These are phyloP conservation scores for Podospora pseudocomata DNA, from an alignment of 495 filamentous ascomycete species.

Conservation along the genomic window DNA sequence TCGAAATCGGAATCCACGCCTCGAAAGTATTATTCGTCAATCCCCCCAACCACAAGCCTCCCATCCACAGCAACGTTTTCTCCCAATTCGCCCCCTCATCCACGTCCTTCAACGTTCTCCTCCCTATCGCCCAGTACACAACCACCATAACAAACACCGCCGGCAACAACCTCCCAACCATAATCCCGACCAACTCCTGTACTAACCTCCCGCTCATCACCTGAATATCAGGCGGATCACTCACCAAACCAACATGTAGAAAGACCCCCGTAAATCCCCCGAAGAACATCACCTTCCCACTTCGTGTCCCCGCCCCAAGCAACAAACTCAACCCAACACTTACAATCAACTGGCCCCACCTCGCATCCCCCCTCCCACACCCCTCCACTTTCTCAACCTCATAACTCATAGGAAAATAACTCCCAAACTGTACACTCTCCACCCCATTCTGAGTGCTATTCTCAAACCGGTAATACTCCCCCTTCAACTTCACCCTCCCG, in stretches of 20 bases:
- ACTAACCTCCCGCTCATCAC: not conserved
- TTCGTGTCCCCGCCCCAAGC: slow-evolving; percentile 66
- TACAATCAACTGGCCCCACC: slow-evolving; percentile 63
- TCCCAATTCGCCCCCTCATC: not conserved
- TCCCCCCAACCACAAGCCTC: slow-evolving; percentile 71
- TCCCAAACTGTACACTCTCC: slow-evolving; percentile 63
- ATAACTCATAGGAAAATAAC: slow-evolving; percentile 74
- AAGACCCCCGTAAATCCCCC: slow-evolving; percentile 69
- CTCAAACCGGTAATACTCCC: slow-evolving; percentile 60
- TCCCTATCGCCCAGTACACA: slow-evolving; percentile 53
- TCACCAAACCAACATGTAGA: slow-evolving; percentile 72
- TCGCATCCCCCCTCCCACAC: slow-evolving; percentile 22
- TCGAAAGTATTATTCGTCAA: slow-evolving; percentile 83
- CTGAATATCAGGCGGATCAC: slow-evolving; percentile 59
- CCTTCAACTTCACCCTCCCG: slow-evolving; percentile 55
- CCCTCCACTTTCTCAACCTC: slow-evolving; percentile 48
- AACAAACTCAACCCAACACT: slow-evolving; percentile 63
- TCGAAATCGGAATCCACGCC: slow-evolving; percentile 69
- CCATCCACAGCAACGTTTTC: slow-evolving; percentile 60
- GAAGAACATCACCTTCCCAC: slow-evolving; percentile 66
- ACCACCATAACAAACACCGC: slow-evolving; percentile 72
- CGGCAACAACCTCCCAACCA: slow-evolving; percentile 67
- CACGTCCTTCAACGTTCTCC: slow-evolving; percentile 49
- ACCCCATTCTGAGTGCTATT: slow-evolving; percentile 61
- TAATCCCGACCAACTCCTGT: not conserved